phyloP scores from a whole-genome alignment of 2,329 filamentous ascomycete species.

The Gliomastix tumulicola region DNA sequence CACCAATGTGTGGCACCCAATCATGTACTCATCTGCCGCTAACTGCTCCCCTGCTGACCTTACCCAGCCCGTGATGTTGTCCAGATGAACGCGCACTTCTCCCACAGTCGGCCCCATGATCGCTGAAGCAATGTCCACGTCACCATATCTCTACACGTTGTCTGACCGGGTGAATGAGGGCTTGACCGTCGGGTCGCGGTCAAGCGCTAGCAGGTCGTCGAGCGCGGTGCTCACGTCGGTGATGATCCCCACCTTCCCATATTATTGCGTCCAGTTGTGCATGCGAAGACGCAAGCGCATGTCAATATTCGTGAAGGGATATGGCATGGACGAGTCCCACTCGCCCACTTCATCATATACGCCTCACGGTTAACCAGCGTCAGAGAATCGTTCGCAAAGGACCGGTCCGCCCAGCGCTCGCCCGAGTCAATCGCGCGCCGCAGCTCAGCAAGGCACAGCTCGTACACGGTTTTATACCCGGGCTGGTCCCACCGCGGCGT shows the following conservation, averaged over 20 bases:
- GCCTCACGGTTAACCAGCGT: constrained; percentile 47
- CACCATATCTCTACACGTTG: too few species aligned
- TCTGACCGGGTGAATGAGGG: too few species aligned
- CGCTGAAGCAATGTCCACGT: too few species aligned
- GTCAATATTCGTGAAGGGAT: constrained; percentile 51
- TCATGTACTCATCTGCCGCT: too few species aligned
- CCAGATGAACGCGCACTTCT: too few species aligned
- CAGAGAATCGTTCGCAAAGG: constrained; percentile 53
- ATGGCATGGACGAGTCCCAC: constrained; percentile 53
- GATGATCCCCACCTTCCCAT: constrained; percentile 31
- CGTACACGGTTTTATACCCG: constrained; percentile 33
- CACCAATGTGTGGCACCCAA: too few species aligned
- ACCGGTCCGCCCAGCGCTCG: constrained; percentile 41
- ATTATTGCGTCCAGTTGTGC: constrained; percentile 31
- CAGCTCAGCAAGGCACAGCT: constrained; percentile 27
- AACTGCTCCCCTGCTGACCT: too few species aligned
- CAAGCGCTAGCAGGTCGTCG: constrained; percentile 36
- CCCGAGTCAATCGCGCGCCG: constrained; percentile 18
- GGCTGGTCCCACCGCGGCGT: constrained; percentile 21
- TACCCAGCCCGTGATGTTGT: too few species aligned
- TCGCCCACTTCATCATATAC: constrained; percentile 41
- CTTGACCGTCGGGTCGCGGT: constrained; percentile 34
- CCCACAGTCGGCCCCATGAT: too few species aligned
- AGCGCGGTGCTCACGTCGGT: constrained; percentile 36
- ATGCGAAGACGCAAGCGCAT: constrained; percentile 40